These are phyloP conservation scores for Trifolium dubium DNA, from an alignment of 306 rosid genomes.

Conservation along the genomic window DNA sequence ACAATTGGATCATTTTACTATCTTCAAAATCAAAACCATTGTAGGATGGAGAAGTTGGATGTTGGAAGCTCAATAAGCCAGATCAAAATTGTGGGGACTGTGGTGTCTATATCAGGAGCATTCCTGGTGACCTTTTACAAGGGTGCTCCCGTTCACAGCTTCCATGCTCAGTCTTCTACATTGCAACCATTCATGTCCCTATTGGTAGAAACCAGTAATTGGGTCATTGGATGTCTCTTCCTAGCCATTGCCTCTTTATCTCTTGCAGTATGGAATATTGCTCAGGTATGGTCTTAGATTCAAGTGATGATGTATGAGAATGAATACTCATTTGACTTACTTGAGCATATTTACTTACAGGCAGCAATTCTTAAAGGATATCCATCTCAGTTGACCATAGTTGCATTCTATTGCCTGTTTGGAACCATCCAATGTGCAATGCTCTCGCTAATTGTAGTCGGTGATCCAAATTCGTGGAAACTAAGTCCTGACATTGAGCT, in stretches of 20 bases:
- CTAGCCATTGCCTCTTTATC: slow-evolving; percentile 53
- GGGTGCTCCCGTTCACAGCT: slow-evolving; percentile 48
- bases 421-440: slow-evolving; percentile 66
- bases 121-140: slow-evolving; percentile 56
- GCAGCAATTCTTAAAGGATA: slow-evolving; percentile 65
- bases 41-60: slow-evolving; percentile 53
- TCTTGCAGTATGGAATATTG: slow-evolving; percentile 54
- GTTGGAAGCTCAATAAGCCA: slow-evolving; percentile 50
- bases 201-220: slow-evolving; percentile 44
- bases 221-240: slow-evolving; percentile 65
- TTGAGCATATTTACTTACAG: slow-evolving; percentile 43
- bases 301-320: not conserved
- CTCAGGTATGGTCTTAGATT: slow-evolving; percentile 50
- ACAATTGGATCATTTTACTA: slow-evolving; percentile 10
- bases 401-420: slow-evolving; percentile 66
- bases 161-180: slow-evolving; percentile 16
- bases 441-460: slow-evolving; percentile 52
- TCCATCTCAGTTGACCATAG: slow-evolving; percentile 64
- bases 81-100: slow-evolving; percentile 48
- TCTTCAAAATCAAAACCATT: slow-evolving; percentile 34
- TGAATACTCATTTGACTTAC: slow-evolving; percentile 38
- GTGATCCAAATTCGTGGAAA: slow-evolving; percentile 59
- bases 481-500: slow-evolving; percentile 56
- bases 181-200: slow-evolving; percentile 1
- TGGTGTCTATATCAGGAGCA: slow-evolving; percentile 58